Evolutionary conservation across 1,139 yeast genomes (phyloP).

Genomic region (Geotrichum klebahnii): DNA sequence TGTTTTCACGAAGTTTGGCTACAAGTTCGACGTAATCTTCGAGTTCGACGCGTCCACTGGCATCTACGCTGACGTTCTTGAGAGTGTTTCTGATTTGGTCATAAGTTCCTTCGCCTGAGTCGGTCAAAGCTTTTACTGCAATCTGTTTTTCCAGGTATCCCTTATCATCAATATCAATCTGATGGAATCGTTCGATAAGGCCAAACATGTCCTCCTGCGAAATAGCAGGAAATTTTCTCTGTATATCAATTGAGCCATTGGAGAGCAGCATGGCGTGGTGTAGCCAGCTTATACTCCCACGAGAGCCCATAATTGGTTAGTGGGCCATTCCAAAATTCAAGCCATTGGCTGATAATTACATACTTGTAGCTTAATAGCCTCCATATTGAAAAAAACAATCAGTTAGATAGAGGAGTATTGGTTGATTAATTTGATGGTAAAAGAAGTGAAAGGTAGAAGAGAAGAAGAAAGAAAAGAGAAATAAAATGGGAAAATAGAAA

Average conservation of each 20-base stretch:
- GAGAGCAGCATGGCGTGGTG: neutral
- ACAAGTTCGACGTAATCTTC: slow-evolving; percentile 88
- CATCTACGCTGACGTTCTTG: slow-evolving; percentile 87
- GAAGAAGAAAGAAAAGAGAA: neutral
- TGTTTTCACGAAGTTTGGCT: slow-evolving; percentile 39
- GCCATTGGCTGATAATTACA: slow-evolving; percentile 10
- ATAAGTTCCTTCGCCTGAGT: slow-evolving; percentile 73
- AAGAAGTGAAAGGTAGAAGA: slow-evolving; percentile 1
- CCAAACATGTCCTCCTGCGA: slow-evolving; percentile 81
- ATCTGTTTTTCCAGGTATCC: slow-evolving; percentile 96
- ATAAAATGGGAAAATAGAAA: no score
- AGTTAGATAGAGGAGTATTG: neutral
- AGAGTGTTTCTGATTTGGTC: slow-evolving; percentile 93
- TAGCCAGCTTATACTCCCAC: neutral
- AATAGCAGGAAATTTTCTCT: slow-evolving; percentile 81
- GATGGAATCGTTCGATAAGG: slow-evolving; percentile 76
- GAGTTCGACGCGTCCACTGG: slow-evolving; percentile 92
- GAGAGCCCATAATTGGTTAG: slow-evolving; percentile 3
- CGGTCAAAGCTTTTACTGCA: slow-evolving; percentile 77
- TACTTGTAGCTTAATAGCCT: slow-evolving; percentile 46
- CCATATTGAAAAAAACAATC: slow-evolving; percentile 38
- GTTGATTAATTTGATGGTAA: neutral
- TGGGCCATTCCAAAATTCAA: neutral
- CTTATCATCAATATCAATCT: slow-evolving; percentile 80
- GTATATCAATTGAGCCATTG: neutral